Conservation (phyloP, 106 monocot genomes). For the Xerophyta viscosa region DNA sequence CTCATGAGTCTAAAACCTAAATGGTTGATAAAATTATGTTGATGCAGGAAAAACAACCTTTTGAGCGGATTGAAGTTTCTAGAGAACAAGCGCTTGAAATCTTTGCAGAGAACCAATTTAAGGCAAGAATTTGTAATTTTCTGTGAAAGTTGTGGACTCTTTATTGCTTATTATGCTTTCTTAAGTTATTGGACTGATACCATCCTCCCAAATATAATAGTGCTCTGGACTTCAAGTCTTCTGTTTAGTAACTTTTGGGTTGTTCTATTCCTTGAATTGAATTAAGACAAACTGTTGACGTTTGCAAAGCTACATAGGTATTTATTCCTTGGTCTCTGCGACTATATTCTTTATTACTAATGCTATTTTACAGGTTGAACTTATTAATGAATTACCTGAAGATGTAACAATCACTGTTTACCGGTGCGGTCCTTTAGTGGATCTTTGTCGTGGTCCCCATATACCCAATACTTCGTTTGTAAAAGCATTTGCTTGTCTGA, state of each 20-base stretch:
- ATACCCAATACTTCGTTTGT: constrained; percentile 98
- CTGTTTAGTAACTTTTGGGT: neutral
- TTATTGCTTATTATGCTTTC: no score
- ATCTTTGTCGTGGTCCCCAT: constrained; percentile 98
- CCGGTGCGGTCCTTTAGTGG: constrained; percentile 97
- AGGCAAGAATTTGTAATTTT: constrained; percentile 33
- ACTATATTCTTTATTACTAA: no score
- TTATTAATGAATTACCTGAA: constrained; percentile 90
- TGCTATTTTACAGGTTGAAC: constrained; percentile 64
- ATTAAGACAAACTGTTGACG: neutral
- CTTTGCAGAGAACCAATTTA: constrained; percentile 91
- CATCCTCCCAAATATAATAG: neutral
- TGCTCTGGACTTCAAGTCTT: neutral
- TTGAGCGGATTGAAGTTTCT: constrained; percentile 93
- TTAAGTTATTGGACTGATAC: neutral
- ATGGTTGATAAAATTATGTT: neutral
- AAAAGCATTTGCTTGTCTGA: constrained; percentile 94
- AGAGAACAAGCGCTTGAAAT: constrained; percentile 90
- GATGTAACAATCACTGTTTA: constrained; percentile 98
- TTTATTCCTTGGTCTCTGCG: no score
- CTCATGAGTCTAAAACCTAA: no score
- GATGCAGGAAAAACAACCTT: constrained; percentile 91
- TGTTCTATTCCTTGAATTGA: neutral
- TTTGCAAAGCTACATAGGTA: neutral
- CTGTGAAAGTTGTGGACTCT: no score